Percentiles rank a stretch among this genome's conserved stretches.
phyloP scores from a whole-genome alignment of 176 grass and related monocot species.

The Elaeis guineensis region DNA sequence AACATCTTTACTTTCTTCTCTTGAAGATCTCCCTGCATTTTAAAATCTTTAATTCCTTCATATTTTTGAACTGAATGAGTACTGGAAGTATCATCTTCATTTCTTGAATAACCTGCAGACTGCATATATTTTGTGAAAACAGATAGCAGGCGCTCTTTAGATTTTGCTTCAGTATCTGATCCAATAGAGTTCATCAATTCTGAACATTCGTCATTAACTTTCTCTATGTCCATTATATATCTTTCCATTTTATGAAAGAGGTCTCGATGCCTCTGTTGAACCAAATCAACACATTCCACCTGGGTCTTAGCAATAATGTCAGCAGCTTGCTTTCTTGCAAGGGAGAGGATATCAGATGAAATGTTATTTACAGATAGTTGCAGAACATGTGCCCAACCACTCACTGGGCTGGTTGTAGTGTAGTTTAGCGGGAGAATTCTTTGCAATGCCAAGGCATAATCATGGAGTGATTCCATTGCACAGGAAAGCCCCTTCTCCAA shows the following conservation, averaged over 20 bases:
- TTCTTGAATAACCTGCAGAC: slow-evolving; percentile 42
- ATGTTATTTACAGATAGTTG: slow-evolving; percentile 63
- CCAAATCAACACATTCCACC: slow-evolving; percentile 58
- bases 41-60: slow-evolving; percentile 26
- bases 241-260: slow-evolving; percentile 77
- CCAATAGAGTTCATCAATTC: slow-evolving; percentile 79
- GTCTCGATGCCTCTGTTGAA: slow-evolving; percentile 64
- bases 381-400: slow-evolving; percentile 84
- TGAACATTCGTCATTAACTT: slow-evolving; percentile 55
- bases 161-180: slow-evolving; percentile 59
- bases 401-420: slow-evolving; percentile 68
- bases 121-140: slow-evolving; percentile 68
- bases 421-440: slow-evolving; percentile 79
- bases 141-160: slow-evolving; percentile 63
- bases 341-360: slow-evolving; percentile 69
- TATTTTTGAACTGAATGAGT: slow-evolving; percentile 21
- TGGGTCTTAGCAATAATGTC: slow-evolving; percentile 79
- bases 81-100: slow-evolving; percentile 25
- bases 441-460: slow-evolving; percentile 69
- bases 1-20: slow-evolving; percentile 57
- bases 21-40: slow-evolving; percentile 34
- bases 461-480: slow-evolving; percentile 54
- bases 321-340: slow-evolving; percentile 72
- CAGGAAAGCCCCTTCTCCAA: slow-evolving; percentile 59
- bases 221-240: slow-evolving; percentile 57